Evolutionary conservation across 192 early-diverging fungal species (phyloP), one percentile per base, ranked within the genome.

Genomic region (Paraglomus brasilianum): DNA sequence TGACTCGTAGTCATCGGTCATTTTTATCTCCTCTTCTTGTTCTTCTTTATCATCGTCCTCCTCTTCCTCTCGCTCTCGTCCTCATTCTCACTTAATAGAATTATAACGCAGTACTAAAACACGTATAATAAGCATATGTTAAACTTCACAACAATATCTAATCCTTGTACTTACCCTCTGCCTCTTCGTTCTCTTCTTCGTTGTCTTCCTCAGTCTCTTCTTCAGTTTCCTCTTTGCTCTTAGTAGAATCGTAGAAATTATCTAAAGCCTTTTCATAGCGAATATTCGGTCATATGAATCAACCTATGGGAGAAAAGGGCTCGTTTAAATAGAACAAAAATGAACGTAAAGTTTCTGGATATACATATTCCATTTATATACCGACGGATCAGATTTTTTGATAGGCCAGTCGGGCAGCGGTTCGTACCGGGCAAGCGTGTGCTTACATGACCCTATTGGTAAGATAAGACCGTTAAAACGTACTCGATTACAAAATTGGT

Each of bases 381-480:
- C 74, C 0, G 81, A 75, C 0, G 81, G 63, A 55, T 89, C 85
- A 0, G 87, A 82, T 38, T 81, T 78, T 39, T 75, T 73, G 6
- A 76, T 59, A 1, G 93, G 88, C 90, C 92, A 97, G 38, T 91
- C 88, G 6, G 93, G 88, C 60, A 98, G 77, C 10, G 87, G 77
- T 51, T 86, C 81, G 74, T 97, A 96, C 15, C 91, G 90, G 11
- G 77, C 87, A 46, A 91, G 73, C 42, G 80, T 88, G 72, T 81
- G 88, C 10, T 82, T 73, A 14, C 79, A 77, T 17, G 79, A 77
- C 22, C 79, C 81, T 82, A 53, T 6, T 36, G 19, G 39, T 24
- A 44, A n/a, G n/a, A n/a, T n/a, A n/a, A 46, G 11, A 45, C 43
- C 19, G 69, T 38, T 30, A 38, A 24, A 55, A 4, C 8, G 1